Conservation (phyloP, 2,329 filamentous ascomycete species). For the Aspergillus pseudoviridinutans region DNA sequence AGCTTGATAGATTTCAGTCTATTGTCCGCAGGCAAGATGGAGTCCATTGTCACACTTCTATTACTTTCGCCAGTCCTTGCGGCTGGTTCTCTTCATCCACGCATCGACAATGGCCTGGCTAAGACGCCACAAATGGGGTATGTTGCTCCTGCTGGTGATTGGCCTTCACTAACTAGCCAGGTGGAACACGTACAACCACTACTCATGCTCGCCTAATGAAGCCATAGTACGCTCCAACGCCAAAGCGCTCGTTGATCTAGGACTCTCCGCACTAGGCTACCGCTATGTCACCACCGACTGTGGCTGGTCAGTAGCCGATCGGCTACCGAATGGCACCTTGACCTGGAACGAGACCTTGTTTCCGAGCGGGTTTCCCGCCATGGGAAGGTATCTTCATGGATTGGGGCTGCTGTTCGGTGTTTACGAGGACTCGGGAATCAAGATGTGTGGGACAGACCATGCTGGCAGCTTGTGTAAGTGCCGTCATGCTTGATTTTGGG, state of each 20-base stretch:
- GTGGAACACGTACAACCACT: constrained; percentile 60
- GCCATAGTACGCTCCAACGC: constrained; percentile 50
- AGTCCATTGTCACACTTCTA: not conserved
- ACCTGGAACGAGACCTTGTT: constrained; percentile 42
- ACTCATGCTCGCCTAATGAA: constrained; percentile 49
- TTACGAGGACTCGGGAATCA: constrained; percentile 42
- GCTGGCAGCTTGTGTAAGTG: constrained; percentile 38
- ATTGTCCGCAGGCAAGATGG: not conserved
- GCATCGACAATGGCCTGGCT: constrained; percentile 22
- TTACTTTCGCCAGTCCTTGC: not conserved
- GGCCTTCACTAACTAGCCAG: constrained; percentile 18
- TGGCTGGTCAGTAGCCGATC: constrained; percentile 49
- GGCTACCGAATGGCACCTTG: constrained; percentile 36
- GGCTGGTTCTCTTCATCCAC: constrained; percentile 3
- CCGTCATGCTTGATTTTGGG: constrained; percentile 19
- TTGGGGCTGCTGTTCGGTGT: constrained; percentile 43
- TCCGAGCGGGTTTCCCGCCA: constrained; percentile 39
- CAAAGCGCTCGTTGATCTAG: constrained; percentile 50
- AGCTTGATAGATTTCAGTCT: not conserved
- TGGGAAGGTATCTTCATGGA: constrained; percentile 38
- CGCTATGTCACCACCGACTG: constrained; percentile 56
- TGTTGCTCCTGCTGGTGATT: not conserved
- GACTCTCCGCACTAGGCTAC: constrained; percentile 53
- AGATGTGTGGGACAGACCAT: constrained; percentile 34
- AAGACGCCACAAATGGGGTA: constrained; percentile 30